These are phyloP conservation scores for Golubevia pallescens DNA, from an alignment of 1,284 basidiomycete species.

Conservation along the genomic window DNA sequence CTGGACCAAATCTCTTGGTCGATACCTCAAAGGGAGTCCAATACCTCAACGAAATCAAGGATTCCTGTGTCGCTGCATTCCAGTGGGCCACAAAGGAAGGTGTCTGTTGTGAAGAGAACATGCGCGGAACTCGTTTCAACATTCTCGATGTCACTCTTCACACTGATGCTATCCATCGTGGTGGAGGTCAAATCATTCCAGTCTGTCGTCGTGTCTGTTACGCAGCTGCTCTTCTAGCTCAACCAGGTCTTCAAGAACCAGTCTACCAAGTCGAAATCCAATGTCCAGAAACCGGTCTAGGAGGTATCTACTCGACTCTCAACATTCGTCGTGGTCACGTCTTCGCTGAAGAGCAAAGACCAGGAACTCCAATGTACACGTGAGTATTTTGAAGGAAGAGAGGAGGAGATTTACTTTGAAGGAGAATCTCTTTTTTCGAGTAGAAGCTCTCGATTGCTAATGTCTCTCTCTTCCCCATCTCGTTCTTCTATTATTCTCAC, in stretches of 20 bases:
- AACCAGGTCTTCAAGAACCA: slow-evolving; percentile 63
- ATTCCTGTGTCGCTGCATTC: slow-evolving; percentile 65
- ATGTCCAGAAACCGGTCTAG: slow-evolving; percentile 62
- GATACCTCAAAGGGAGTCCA: slow-evolving; percentile 64
- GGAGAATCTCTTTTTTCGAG: background rate
- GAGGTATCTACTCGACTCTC: slow-evolving; percentile 64
- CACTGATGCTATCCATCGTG: slow-evolving; percentile 65
- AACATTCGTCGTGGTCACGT: slow-evolving; percentile 64
- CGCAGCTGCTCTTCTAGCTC: slow-evolving; percentile 59
- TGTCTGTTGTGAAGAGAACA: slow-evolving; percentile 57
- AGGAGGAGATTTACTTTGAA: background rate
- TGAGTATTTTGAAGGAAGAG: background rate
- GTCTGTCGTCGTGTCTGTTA: slow-evolving; percentile 63
- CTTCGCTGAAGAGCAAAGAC: slow-evolving; percentile 63
- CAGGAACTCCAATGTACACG: slow-evolving; percentile 64
- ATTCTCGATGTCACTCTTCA: slow-evolving; percentile 64
- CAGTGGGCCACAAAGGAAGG: slow-evolving; percentile 65
- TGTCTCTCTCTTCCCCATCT: background rate
- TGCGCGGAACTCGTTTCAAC: slow-evolving; percentile 64
- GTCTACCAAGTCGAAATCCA: slow-evolving; percentile 65
- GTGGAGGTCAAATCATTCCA: slow-evolving; percentile 64
- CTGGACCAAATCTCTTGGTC: slow-evolving; percentile 61
- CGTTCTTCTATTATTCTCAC: too few species aligned
- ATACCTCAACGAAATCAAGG: slow-evolving; percentile 65
- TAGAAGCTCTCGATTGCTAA: too few species aligned